These are phyloP conservation scores for Magnusiomyces magnusii DNA, from an alignment of 1,139 yeast species.

Conservation along the genomic window DNA sequence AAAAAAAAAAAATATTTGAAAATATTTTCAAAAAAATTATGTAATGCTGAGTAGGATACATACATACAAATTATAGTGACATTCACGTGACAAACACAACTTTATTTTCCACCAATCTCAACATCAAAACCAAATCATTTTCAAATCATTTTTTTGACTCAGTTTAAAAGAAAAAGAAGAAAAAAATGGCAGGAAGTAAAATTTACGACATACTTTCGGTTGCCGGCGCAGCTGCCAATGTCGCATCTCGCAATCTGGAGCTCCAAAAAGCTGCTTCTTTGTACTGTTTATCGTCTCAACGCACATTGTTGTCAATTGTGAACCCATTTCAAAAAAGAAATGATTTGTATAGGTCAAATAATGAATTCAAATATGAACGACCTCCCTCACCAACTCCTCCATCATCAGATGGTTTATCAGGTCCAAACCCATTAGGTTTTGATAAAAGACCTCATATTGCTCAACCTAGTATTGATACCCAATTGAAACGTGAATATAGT, in stretches of 20 bases:
- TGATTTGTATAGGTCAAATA: background rate
- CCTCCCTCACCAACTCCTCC: background rate
- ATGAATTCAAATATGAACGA: background rate
- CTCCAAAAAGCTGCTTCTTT: background rate
- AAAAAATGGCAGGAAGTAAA: slow-evolving; percentile 16
- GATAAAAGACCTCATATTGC: slow-evolving; percentile 3
- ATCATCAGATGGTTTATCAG: background rate
- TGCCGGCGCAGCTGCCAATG: slow-evolving; percentile 18
- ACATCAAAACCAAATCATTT: too few relatives aligned
- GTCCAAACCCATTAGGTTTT: background rate
- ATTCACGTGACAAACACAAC: too few relatives aligned
- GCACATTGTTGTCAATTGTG: slow-evolving; percentile 2
- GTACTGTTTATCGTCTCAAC: slow-evolving; percentile 2
- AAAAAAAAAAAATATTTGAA: background rate
- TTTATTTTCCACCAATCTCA: too few relatives aligned
- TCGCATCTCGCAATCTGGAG: slow-evolving; percentile 6
- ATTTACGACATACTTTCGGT: slow-evolving; percentile 20
- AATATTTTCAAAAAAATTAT: background rate
- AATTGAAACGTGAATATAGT: slow-evolving; percentile 12
- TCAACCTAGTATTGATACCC: background rate
- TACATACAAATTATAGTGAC: too few relatives aligned
- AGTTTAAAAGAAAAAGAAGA: too few relatives aligned
- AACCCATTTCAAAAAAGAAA: background rate
- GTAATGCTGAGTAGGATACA: too few relatives aligned
- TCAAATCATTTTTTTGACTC: too few relatives aligned